Base-by-base conservation (phyloP, 148 eudicot genomes). In the Persicaria tinctoria region DNA sequence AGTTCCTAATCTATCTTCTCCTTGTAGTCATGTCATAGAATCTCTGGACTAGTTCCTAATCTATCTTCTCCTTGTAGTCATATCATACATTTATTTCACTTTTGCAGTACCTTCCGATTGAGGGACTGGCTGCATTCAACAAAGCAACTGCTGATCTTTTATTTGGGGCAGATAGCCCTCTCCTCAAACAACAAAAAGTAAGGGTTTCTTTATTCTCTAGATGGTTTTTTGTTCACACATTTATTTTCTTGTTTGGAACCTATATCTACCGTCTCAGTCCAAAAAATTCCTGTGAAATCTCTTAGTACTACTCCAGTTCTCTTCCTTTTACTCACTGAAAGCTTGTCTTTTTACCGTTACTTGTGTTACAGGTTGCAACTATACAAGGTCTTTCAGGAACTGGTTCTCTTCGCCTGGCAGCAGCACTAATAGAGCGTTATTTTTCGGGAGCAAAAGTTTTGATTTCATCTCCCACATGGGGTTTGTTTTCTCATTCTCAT, bases 391-490 rank as follows among this genome's bases (percentile, higher is more conserved):
- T 95, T 80, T 92, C 97, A 54, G 98, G 98, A 79, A 95, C 97
- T 82, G 98, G 98, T 69, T 95, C 98, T 76, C 96, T 95, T 76
- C 93, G 98, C 78, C 91, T 95, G 83, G 98, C 97, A 74, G 98
- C 92, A 7, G 98, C 92, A 47, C 78, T 95, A 6, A 92, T 95
- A 63, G 93, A 90, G 77, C 85, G 98, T 63, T 95, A 95, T 79
- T 95, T 95, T 74, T 91, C 98, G 73, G 96, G 98, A 51, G 81
- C 96, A 45, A 89, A 92, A 82, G 93, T 92, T 78, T 27, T 95
- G 76, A 90, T 95, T 80, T 92, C 98, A 76, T 86, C 97, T 68
- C 98, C 98, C 72, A 82, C 97, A 14, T 95, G 98, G 98, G 97
- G 98, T 95, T 85, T 69, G 83, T 76, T 16, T 74, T 71, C 17